Evolutionary conservation across 805 yeast species (phyloP), one percentile per base, ranked within the genome.

Genomic region (Ascoidea rubescens): DNA sequence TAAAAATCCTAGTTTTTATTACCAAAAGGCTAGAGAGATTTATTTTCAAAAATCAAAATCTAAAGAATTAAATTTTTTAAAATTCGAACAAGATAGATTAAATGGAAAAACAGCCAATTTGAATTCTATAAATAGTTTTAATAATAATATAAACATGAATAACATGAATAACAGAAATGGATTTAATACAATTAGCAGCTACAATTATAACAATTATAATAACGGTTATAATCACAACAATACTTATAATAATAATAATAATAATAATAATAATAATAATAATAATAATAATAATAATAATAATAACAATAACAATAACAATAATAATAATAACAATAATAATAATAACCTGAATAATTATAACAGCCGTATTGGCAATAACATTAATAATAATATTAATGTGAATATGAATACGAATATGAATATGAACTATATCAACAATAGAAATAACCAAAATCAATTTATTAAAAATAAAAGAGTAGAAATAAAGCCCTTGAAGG

Each of bases 351-450:
- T 48, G 55, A 52, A 49, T 48, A 50, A 47, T 51, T 45, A 31
- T 7, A 31, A 30, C 14, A n/a, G 4, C 21, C 5, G 8, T 31
- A 28, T 14, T 12, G 31, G 31, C 21, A 46, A 46, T 12, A 21
- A 16, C n/a, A 14, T 14, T 16, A 14, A 3, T 16, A 43, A 21
- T 21, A 21, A 21, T 21, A 21, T 21, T 21, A 50, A 51, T 31
- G 52, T 49, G 32, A 32, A 50, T 44, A 63, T 46, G 54, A 56
- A 5, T 53, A 53, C 48, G 55, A 52, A 49, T 48, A 50, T 46
- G 52, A 46, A 31, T 7, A 31, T 30, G 3, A n/a, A 10, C 21
- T 5, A 12, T 31, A 28, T 14, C 8, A 47, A 47, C 21, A 46
- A 46, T 12, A 21, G 45, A 43, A 14, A 16, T 16, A 14, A 43